Evolutionary conservation across 768 basidiomycete species (phyloP), one percentile per base, ranked within the genome.

Genomic region (Pisolithus orientalis): DNA sequence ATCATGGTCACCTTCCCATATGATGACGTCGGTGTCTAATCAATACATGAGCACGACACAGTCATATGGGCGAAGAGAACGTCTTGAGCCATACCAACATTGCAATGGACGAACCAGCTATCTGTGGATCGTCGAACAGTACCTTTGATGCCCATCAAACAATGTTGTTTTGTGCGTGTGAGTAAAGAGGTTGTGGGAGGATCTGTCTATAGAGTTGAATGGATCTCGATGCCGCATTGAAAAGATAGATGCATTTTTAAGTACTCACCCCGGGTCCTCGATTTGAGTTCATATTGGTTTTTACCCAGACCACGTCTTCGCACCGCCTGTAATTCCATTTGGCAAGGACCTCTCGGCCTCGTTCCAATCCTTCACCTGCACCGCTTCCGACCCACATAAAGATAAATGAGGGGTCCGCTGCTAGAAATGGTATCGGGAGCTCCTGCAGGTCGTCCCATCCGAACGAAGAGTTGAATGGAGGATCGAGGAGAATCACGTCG

Each of bases 301-400:
- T 93, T 51, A 96, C 87, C 94, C 94, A 98, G 5, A 96, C 90
- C n/a, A 99, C 90, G 64, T 99, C 96, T 62, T 99, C 96, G 61
- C 93, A 96, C 47, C 96, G 71, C 40, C 93, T 74, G 64, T 93
- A 95, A 4, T 95, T 96, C 94, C 95, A 99, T 67, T 83, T 87
- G 1, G 85, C 88, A 38, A 99, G 77, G 27, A 94, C 74, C 67
- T 97, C 95, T 32, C 94, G 73, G 0, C 96, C 96, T 32, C 86
- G 77, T 65, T 99, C 96, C 28, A 99, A 75, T 0, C 94, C 96
- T 46, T 90, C 91, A 3, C 86, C 84, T 6, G 88, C 87, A 2
- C 93, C 93, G 56, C 83, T 85, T 5, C 96, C 96, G 1, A 96
- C 93, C 95, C 95, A 98, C 51, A 99, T 74, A 65, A 95, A 94